Conservation (phyloP, 2,329 filamentous ascomycete species). For the Decorospora gaudefroyi region DNA sequence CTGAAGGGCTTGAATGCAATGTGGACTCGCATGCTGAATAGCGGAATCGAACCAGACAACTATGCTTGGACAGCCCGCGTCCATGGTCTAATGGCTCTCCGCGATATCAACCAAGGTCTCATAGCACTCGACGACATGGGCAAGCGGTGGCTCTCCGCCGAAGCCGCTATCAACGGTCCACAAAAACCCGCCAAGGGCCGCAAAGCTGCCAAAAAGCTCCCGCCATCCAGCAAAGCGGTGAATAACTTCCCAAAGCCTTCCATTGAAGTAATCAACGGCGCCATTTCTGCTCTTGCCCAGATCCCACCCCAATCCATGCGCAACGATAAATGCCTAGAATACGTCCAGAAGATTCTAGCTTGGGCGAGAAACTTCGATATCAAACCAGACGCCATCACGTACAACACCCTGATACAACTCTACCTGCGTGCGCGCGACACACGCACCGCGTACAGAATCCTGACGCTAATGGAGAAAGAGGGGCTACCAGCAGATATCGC, state of each 20-base stretch:
- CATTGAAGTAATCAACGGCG: slow-evolving; percentile 70
- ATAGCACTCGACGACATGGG: slow-evolving; percentile 69
- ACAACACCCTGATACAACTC: slow-evolving; percentile 70
- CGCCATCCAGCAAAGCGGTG: slow-evolving; percentile 25
- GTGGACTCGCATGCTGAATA: slow-evolving; percentile 66
- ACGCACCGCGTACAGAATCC: slow-evolving; percentile 57
- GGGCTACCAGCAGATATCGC: slow-evolving; percentile 64
- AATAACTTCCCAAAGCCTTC: slow-evolving; percentile 61
- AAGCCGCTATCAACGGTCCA: slow-evolving; percentile 21
- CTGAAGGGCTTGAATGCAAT: slow-evolving; percentile 64
- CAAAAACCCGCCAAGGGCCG: slow-evolving; percentile 11
- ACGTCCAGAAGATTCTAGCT: slow-evolving; percentile 47
- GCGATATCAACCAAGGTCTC: slow-evolving; percentile 62
- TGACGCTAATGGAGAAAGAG: slow-evolving; percentile 63
- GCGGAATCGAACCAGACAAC: slow-evolving; percentile 65
- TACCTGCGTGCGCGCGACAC: slow-evolving; percentile 58
- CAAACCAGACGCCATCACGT: slow-evolving; percentile 56
- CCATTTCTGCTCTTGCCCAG: slow-evolving; percentile 64
- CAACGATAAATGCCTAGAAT: slow-evolving; percentile 49
- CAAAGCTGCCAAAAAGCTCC: slow-evolving; percentile 18
- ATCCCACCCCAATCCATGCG: slow-evolving; percentile 32
- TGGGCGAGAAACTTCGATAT: slow-evolving; percentile 54
- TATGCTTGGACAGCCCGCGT: slow-evolving; percentile 73
- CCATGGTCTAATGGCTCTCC: slow-evolving; percentile 64
- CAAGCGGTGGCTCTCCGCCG: slow-evolving; percentile 58